These are phyloP conservation scores for Cyclotella sp. DNA, from an alignment of 108 stramenopile genomes.

Conservation along the genomic window DNA sequence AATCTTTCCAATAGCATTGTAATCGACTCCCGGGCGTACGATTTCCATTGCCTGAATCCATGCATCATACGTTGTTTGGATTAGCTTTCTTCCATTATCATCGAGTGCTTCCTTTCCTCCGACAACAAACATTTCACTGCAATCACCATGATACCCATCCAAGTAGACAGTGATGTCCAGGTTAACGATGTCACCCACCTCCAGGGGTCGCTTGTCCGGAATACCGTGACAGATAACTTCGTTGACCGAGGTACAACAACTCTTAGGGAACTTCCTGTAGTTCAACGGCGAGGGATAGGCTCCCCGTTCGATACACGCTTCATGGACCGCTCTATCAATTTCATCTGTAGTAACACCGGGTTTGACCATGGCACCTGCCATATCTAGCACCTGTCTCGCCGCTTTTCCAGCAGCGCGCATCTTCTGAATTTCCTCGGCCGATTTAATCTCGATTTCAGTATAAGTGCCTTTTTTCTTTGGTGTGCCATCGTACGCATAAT, in stretches of 20 bases:
- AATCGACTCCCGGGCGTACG: constrained; percentile 82
- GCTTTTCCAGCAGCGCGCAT: constrained; percentile 89
- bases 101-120: constrained; percentile 80
- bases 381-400: constrained; percentile 93
- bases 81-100: constrained; percentile 58
- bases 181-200: constrained; percentile 95
- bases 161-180: constrained; percentile 94
- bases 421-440: constrained; percentile 84
- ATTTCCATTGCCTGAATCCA: constrained; percentile 79
- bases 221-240: constrained; percentile 99
- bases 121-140: constrained; percentile 96
- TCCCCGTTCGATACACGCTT: constrained; percentile 57
- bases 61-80: constrained; percentile 92
- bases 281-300: constrained; percentile 95
- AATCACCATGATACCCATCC: constrained; percentile 98
- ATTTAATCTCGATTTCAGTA: constrained; percentile 82
- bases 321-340: constrained; percentile 94
- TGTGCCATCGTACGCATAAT: constrained; percentile 80
- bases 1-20: constrained; percentile 93
- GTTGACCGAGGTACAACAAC: constrained; percentile 97
- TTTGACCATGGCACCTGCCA: constrained; percentile 82
- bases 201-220: constrained; percentile 88
- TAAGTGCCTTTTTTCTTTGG: constrained; percentile 53
- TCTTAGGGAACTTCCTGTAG: constrained; percentile 98
- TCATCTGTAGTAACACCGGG: constrained; percentile 92